Conservation (phyloP, 306 rosid species). For the Hippophae gyantsensis region DNA sequence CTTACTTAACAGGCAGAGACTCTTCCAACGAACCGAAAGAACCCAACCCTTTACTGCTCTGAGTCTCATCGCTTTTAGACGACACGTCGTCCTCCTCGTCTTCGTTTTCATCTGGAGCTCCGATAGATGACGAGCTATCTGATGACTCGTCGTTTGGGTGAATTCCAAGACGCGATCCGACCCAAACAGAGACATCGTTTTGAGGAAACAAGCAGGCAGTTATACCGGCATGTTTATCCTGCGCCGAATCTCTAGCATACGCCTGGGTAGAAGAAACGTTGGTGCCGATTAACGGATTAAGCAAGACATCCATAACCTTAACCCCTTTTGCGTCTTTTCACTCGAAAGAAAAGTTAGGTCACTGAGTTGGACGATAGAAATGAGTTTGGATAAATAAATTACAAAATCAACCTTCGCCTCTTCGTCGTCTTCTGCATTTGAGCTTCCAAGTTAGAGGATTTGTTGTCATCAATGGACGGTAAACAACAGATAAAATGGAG, state of each 20-base stretch:
- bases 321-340: too few species aligned
- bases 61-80: constrained; percentile 15
- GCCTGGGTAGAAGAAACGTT: constrained; percentile 32
- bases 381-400: not conserved
- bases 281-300: constrained; percentile 54
- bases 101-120: constrained; percentile 55
- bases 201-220: constrained; percentile 16
- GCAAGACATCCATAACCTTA: constrained; percentile 52
- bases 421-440: constrained; percentile 38
- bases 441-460: constrained; percentile 38
- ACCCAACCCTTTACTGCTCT: constrained; percentile 25
- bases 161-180: constrained; percentile 13
- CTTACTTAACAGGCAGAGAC: constrained; percentile 87
- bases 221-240: not conserved
- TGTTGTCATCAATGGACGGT: constrained; percentile 45
- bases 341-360: not conserved
- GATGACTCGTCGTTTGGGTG: constrained; percentile 36
- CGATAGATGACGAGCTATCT: constrained; percentile 79
- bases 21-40: constrained; percentile 57
- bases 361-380: not conserved
- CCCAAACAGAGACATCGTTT: constrained; percentile 1
- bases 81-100: constrained; percentile 30
- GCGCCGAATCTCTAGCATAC: constrained; percentile 9
- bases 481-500: not conserved
- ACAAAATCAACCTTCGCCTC: constrained; percentile 40